Evolutionary conservation across 169 alveolate species (phyloP), one percentile per base, ranked within the genome.

Genomic region (Cryptosporidium ubiquitum): DNA sequence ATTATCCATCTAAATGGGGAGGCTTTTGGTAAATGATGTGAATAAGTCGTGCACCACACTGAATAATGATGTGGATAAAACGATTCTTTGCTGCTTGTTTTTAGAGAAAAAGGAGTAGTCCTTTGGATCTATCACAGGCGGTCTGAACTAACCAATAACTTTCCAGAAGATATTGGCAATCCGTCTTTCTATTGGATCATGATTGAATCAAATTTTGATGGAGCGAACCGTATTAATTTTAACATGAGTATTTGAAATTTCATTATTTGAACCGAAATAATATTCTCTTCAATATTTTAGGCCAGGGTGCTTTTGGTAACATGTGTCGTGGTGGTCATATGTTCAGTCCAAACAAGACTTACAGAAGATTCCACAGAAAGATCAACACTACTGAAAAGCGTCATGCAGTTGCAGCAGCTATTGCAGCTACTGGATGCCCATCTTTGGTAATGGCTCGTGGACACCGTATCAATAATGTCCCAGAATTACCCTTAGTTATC

Each of bases 301-400:
- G 99, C 29, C 99, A 99, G 96, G 99, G 98, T 52, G 99, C 99
- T 73, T 98, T 97, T 94, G 99, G 99, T 69, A 99, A 99, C 96
- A 94, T 96, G 97, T 97, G 99, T 91, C 95, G 99, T 84, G 99
- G 98, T 66, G 99, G 99, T 84, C 99, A 99, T 75, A 98, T 99
- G 99, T 98, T 96, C 95, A 97, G 97, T 86, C 99, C 99, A 31
- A 96, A 97, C 84, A 97, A 96, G 93, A 96, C 96, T 61, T 98
- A 98, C 98, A 95, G 99, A 91, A 95, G 99, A 93, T 97, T 99
- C 99, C 99, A 98, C 95, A 94, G 99, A 68, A 97, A 96, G 96
- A 95, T 96, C 84, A 98, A 98, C 92, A 92, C 96, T 85, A 97
- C 95, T 85, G 98, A 97, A 94, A 97, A 95, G 95, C 94, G 99